phyloP scores from a whole-genome alignment of 345 rosid species.

The Pelargonium nanum region DNA sequence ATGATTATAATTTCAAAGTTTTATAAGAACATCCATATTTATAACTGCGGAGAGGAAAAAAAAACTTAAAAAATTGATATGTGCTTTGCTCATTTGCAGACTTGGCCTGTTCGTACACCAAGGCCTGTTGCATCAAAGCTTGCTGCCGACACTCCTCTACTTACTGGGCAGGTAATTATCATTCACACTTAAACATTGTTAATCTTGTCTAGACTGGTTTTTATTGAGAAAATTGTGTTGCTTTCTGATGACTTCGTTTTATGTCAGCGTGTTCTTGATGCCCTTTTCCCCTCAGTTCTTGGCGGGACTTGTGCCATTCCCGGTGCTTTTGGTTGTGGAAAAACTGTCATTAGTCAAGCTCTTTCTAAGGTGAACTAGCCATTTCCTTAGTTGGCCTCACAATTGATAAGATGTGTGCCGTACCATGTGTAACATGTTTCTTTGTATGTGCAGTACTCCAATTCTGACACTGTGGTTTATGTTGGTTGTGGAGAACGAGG shows the following conservation, averaged over 20 bases:
- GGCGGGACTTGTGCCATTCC: slow-evolving; percentile 99
- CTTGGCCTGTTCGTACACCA: slow-evolving; percentile 99
- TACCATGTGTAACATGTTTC: neutral
- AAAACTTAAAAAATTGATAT: neutral
- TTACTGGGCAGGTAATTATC: slow-evolving; percentile 78
- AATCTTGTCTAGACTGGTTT: neutral
- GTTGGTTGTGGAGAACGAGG: slow-evolving; percentile 99
- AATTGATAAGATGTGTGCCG: slow-evolving; percentile 1
- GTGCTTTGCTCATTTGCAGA: slow-evolving; percentile 33
- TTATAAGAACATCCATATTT: too few relatives aligned
- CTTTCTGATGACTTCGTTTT: slow-evolving; percentile 9
- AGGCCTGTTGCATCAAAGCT: slow-evolving; percentile 98
- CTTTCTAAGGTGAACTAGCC: slow-evolving; percentile 78
- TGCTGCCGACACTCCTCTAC: slow-evolving; percentile 98
- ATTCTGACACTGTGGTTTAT: slow-evolving; percentile 96
- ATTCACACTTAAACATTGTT: neutral
- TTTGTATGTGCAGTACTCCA: slow-evolving; percentile 63
- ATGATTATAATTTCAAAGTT: too few relatives aligned
- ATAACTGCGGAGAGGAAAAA: too few relatives aligned
- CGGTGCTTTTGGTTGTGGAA: slow-evolving; percentile 99
- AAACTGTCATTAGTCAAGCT: slow-evolving; percentile 99
- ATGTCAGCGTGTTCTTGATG: slow-evolving; percentile 95
- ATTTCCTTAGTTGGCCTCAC: neutral
- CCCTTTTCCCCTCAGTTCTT: slow-evolving; percentile 98
- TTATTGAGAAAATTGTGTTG: neutral